Percentiles rank a stretch among this genome's conserved stretches.
Conservation (phyloP, 352 stramenopile genomes). For the Globisporangium nunn region DNA sequence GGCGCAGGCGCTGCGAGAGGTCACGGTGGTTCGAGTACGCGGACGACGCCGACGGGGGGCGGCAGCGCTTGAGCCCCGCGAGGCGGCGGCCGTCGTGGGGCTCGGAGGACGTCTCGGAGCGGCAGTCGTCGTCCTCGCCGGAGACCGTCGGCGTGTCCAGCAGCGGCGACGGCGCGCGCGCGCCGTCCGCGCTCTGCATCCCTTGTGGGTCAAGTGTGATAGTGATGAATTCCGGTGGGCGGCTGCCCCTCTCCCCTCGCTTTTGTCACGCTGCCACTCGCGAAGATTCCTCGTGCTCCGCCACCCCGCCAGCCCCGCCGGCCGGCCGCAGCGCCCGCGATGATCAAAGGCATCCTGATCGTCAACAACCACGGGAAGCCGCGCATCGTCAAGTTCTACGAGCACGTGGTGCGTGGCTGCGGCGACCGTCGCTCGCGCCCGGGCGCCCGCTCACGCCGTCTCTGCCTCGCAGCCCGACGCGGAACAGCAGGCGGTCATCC, state of each 20-base stretch:
- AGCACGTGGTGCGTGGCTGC: constrained; percentile 88
- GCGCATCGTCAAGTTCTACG: constrained; percentile 98
- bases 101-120: constrained; percentile 70
- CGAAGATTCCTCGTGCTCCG: too few relatives aligned
- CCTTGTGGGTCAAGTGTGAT: too few relatives aligned
- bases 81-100: constrained; percentile 24
- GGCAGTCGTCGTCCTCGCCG: constrained; percentile 72
- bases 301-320: too few relatives aligned
- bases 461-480: constrained; percentile 77
- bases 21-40: constrained; percentile 62
- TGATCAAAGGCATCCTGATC: constrained; percentile 99
- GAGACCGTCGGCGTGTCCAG: constrained; percentile 44
- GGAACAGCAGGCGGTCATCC: constrained; percentile 96
- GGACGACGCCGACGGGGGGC: constrained; percentile 28
- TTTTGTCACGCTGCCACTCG: too few relatives aligned
- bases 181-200: too few relatives aligned
- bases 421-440: not conserved
- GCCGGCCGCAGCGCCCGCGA: constrained; percentile 18
- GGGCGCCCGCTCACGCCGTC: not conserved
- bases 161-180: constrained; percentile 24
- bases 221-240: too few relatives aligned
- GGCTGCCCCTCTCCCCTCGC: too few relatives aligned
- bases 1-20: constrained; percentile 50
- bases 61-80: constrained; percentile 2
- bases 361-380: constrained; percentile 99